Evolutionary conservation across 2,329 filamentous ascomycete species (phyloP).

Genomic region (Plectosphaerella sp.): DNA sequence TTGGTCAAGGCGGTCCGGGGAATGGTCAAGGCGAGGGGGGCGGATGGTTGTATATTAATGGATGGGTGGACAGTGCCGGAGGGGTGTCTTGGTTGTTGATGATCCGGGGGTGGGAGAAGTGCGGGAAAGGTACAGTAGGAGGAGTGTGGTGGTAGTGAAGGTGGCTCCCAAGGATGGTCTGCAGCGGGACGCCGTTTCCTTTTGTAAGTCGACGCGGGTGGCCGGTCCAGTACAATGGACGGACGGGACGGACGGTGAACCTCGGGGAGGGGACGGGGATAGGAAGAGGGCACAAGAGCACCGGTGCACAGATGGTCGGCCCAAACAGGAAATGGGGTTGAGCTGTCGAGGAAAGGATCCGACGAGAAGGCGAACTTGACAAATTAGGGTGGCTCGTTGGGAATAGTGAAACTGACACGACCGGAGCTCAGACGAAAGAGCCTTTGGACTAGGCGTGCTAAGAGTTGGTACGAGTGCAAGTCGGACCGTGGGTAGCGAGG

Average conservation of each 20-base stretch:
- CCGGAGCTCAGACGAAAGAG: slow-evolving; percentile 18
- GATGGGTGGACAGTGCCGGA: background rate
- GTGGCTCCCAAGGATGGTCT: background rate
- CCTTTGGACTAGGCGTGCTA: slow-evolving; percentile 10
- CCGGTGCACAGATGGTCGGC: slow-evolving; percentile 29
- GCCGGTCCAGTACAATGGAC: background rate
- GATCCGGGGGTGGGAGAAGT: slow-evolving; percentile 1
- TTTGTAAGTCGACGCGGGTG: slow-evolving; percentile 10
- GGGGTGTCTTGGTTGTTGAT: slow-evolving; percentile 11
- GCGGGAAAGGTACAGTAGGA: slow-evolving; percentile 3
- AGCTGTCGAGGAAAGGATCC: slow-evolving; percentile 20
- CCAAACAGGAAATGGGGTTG: slow-evolving; percentile 34
- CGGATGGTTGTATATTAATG: background rate
- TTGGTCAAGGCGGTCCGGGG: too few species aligned
- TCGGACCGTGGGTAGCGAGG: slow-evolving; percentile 13
- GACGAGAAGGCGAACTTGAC: slow-evolving; percentile 17
- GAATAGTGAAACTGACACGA: slow-evolving; percentile 21
- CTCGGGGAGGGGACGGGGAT: background rate
- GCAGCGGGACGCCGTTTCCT: slow-evolving; percentile 8
- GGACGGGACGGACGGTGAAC: too few species aligned
- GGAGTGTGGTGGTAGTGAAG: slow-evolving; percentile 8
- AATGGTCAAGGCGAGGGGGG: background rate
- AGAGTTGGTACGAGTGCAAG: slow-evolving; percentile 10
- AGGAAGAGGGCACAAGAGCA: slow-evolving; percentile 19
- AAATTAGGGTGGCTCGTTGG: slow-evolving; percentile 15